A percentile compares a stretch with the other conserved stretches of the same genome.
Evolutionary conservation across 2,329 filamentous ascomycete species (phyloP).

Genomic region (Talaromyces sp.): DNA sequence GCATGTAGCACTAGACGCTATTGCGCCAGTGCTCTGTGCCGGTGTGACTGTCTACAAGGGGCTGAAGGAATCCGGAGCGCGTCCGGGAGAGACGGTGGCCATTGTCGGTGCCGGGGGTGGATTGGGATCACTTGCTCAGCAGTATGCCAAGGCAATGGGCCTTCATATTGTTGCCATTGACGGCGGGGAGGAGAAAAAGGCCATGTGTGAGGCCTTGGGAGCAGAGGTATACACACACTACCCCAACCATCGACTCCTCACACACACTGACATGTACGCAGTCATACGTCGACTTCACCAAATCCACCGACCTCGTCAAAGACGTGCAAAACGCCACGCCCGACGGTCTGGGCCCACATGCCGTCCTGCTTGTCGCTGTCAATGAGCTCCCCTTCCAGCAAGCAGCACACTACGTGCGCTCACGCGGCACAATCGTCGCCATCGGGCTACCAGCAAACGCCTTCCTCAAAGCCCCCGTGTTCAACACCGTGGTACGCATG

Average conservation of each 20-base stretch:
- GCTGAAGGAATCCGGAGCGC: conserved; percentile 72
- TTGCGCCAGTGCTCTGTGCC: conserved; percentile 77
- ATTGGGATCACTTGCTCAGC: conserved; percentile 71
- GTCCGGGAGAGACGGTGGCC: conserved; percentile 71
- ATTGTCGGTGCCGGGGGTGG: conserved; percentile 85
- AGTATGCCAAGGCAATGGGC: conserved; percentile 91
- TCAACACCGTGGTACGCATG: conserved; percentile 85
- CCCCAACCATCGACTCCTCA: background rate
- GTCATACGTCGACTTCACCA: conserved; percentile 75
- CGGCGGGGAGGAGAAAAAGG: conserved; percentile 71
- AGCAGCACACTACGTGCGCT: conserved; percentile 79
- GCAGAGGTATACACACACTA: conserved; percentile 41
- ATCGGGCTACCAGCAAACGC: conserved; percentile 83
- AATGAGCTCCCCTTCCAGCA: conserved; percentile 94
- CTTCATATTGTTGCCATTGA: conserved; percentile 76
- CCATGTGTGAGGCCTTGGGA: conserved; percentile 63
- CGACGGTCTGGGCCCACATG: conserved; percentile 79
- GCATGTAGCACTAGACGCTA: conserved; percentile 66
- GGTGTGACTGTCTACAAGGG: conserved; percentile 88
- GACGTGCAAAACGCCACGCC: conserved; percentile 77
- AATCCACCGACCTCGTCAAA: conserved; percentile 69
- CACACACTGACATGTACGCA: conserved; percentile 14
- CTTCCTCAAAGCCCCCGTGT: conserved; percentile 76
- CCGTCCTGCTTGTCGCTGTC: conserved; percentile 79
- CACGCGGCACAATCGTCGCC: conserved; percentile 76